Base-by-base conservation (phyloP, 495 filamentous ascomycete genomes). In the Xylaria nigripes region DNA sequence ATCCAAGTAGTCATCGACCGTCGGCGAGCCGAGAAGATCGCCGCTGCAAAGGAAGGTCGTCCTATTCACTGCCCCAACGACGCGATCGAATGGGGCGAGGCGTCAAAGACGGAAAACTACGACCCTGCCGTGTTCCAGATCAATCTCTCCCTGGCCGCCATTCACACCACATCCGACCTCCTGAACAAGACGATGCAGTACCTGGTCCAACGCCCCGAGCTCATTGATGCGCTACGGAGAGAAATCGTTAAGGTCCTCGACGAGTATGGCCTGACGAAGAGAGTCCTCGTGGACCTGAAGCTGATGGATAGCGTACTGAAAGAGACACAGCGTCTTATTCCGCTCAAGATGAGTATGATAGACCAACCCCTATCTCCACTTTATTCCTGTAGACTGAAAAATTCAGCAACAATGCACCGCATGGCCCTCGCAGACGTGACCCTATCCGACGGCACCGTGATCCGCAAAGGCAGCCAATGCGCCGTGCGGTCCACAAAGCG, bases 361-460 rank as follows among this genome's bases (percentile, higher is more conserved):
- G 22, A 18, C 21, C 15, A 1, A 2, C 22, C 9, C 15, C 16
- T 30, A 24, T 22, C 22, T 7, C 22, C 32, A 3, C 25, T 1
- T 23, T 10, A 7, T 18, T 10, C 10, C 23, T 5, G 24, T 48
- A 18, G 36, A n/a, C 23, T 45, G 12, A 21, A 45, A 24, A 10
- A 24, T 12, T 24, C 6, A n/a, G 56, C 41, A 18, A 38, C 53
- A 3, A 56, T 56, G 53, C 71, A 68, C 45, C 76, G 79, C 9
- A 24, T 70, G n/a, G 72, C 72, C 6, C 50, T 48, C 3, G 43
- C 54, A 16, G 56, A 73, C 59, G 48, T 77, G 61, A 29, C 68
- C 61, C 55, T 82, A 61, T 62, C 75, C 52, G 74, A 82, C 74
- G 50, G 71, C 57, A 57, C 73, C 61, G 59, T 74, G 61, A 53